Percentiles rank a stretch among this genome's conserved stretches.
Evolutionary conservation across 306 rosid species (phyloP).

Genomic region (Phaseolus lunatus): DNA sequence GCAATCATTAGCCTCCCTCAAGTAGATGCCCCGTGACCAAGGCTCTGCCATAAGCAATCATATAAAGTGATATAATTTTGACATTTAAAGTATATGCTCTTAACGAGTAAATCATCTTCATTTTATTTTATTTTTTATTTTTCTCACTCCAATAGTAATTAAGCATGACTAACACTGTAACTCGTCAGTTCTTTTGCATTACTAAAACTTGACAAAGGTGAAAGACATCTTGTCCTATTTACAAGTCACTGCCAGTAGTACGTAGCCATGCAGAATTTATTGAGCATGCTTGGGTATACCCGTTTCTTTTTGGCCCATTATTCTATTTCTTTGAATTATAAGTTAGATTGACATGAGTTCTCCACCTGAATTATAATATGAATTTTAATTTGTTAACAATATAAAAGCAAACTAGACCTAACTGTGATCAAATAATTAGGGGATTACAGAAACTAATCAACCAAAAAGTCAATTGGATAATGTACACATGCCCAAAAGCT

Average conservation of each 20-base stretch:
- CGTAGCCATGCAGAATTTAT: constrained; percentile 15
- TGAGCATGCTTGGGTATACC: not conserved
- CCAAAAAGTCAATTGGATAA: not conserved
- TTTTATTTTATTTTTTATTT: not conserved
- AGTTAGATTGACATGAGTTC: constrained; percentile 22
- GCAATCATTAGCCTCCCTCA: constrained; percentile 86
- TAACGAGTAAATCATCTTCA: constrained; percentile 3
- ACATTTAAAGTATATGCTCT: constrained; percentile 22
- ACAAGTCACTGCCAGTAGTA: constrained; percentile 27
- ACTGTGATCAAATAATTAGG: not conserved
- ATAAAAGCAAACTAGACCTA: constrained; percentile 11
- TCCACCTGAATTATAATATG: constrained; percentile 6
- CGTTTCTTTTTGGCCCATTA: constrained; percentile 9
- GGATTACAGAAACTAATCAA: not conserved
- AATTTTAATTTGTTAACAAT: not conserved
- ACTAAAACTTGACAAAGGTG: constrained; percentile 14
- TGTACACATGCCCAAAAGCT: not conserved
- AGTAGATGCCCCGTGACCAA: constrained; percentile 83
- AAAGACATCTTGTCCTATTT: constrained; percentile 23
- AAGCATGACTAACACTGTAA: not conserved
- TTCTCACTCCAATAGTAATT: constrained; percentile 1
- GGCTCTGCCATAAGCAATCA: constrained; percentile 66
- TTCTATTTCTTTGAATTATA: constrained; percentile 4
- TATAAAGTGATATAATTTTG: constrained; percentile 26
- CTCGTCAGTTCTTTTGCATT: not conserved